Evolutionary conservation across 495 filamentous ascomycete species (phyloP).

Genomic region (Talaromyces nanjingensis): DNA sequence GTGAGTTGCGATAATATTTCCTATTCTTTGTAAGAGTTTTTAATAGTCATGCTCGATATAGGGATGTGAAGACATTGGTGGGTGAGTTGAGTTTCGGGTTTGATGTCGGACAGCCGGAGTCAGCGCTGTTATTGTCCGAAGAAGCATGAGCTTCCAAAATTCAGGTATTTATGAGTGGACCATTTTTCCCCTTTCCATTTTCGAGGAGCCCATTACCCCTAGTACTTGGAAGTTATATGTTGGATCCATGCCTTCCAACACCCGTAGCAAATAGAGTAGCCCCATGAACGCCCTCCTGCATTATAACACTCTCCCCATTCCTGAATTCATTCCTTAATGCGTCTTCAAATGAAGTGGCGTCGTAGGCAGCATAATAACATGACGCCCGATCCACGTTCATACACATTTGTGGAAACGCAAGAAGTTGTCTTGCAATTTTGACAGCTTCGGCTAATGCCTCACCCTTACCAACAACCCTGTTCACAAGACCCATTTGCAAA

Average conservation of each 20-base stretch:
- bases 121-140: not conserved
- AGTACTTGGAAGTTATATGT: not conserved
- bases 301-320: conserved; percentile 29
- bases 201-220: not conserved
- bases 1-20: not conserved
- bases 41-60: not conserved
- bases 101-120: not conserved
- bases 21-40: not conserved
- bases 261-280: conserved; percentile 36
- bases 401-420: conserved; percentile 38
- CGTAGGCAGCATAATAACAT: conserved; percentile 38
- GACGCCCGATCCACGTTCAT: conserved; percentile 33
- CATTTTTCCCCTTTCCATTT: not conserved
- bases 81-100: not conserved
- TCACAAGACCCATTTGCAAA: conserved; percentile 40
- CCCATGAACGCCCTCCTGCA: conserved; percentile 31
- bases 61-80: not conserved
- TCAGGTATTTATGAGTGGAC: not conserved
- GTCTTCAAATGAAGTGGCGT: conserved; percentile 35
- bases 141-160: not conserved
- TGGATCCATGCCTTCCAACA: conserved; percentile 29
- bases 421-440: conserved; percentile 31
- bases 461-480: conserved; percentile 39
- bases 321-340: conserved; percentile 36
- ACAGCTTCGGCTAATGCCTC: conserved; percentile 36